Base-by-base conservation (phyloP, 306 rosid genomes). In the Neltuma alba region DNA sequence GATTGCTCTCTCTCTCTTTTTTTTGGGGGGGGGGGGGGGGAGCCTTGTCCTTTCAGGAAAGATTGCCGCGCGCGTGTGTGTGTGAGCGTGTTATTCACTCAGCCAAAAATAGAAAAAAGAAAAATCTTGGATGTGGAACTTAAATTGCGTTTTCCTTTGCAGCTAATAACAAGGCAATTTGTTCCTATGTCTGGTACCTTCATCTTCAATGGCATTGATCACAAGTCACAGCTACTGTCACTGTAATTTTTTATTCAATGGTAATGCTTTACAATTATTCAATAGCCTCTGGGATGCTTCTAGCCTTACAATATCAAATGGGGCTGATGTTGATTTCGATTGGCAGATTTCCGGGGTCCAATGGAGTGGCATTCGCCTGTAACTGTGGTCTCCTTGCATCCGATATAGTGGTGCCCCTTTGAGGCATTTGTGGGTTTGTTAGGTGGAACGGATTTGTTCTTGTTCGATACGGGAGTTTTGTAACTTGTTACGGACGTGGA, bases 151-250 rank as follows among this genome's bases (percentile, higher is more conserved):
- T 58, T 40, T 71, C 58, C 30, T 61, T 68, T 14, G 76, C 96
- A 95, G 98, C 96, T 95, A 60, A 90, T 93, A 83, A 95, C 99
- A 81, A 90, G 90, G 71, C 99, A 95, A 61, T 95, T 95, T 80
- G 97, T 95, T 78, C 98, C 99, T 25, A 85, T 95, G 91, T 86
- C 92, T 27, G 98, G 96, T 55, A 91, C 97, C 69, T 93, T 81
- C 84, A 83, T 95, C 87, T 95, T 95, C 91, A 92, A 93, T 71
- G 98, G 98, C 82, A 93, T 95, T 13, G 97, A 93, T 80, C 99
- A 91, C 85, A 95, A 93, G 86, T 95, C 98, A 45, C 99, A 93
- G 79, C 65, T 93, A 64, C 81, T 95, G 86, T 84, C 83, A 5
- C 88, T 95, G 74, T 95, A 91, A 78, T 30, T 38, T 60, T 42